Conservation (phyloP, 352 stramenopile genomes). For the Pythium phragmiticola region DNA sequence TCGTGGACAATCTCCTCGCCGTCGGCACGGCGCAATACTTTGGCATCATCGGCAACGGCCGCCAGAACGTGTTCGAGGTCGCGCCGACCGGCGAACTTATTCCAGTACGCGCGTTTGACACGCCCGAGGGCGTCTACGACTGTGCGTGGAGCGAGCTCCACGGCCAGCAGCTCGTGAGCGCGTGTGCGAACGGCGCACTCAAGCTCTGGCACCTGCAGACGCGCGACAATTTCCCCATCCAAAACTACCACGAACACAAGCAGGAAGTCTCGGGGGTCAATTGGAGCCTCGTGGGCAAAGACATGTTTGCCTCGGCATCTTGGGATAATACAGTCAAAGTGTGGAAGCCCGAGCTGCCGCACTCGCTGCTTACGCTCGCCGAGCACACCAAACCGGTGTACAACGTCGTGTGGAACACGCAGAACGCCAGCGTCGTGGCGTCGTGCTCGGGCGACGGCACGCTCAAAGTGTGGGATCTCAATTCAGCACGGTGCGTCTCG, state of each 20-base stretch:
- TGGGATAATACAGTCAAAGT: constrained; percentile 89
- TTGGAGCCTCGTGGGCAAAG: constrained; percentile 90
- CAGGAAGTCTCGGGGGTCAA: constrained; percentile 88
- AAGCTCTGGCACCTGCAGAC: constrained; percentile 92
- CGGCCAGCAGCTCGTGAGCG: constrained; percentile 83
- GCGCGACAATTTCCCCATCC: constrained; percentile 85
- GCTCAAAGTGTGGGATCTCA: constrained; percentile 83
- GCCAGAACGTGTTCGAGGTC: constrained; percentile 83
- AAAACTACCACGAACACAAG: constrained; percentile 85
- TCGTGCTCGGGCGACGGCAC: constrained; percentile 78
- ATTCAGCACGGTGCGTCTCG: constrained; percentile 41
- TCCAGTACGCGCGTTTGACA: constrained; percentile 86
- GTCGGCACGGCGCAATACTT: constrained; percentile 91
- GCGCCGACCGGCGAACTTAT: constrained; percentile 57
- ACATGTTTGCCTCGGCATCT: constrained; percentile 82
- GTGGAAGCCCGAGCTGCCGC: constrained; percentile 71
- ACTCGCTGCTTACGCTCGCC: constrained; percentile 70
- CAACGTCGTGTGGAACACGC: constrained; percentile 85
- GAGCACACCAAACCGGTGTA: constrained; percentile 84
- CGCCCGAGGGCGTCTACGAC: constrained; percentile 87
- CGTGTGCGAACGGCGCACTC: constrained; percentile 80
- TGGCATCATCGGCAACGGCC: constrained; percentile 90
- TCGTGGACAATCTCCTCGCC: constrained; percentile 83
- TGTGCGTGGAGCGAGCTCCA: constrained; percentile 90
- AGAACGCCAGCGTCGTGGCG: constrained; percentile 60